Evolutionary conservation across 805 yeast genomes (phyloP).

Genomic region (Ogataea sp.): DNA sequence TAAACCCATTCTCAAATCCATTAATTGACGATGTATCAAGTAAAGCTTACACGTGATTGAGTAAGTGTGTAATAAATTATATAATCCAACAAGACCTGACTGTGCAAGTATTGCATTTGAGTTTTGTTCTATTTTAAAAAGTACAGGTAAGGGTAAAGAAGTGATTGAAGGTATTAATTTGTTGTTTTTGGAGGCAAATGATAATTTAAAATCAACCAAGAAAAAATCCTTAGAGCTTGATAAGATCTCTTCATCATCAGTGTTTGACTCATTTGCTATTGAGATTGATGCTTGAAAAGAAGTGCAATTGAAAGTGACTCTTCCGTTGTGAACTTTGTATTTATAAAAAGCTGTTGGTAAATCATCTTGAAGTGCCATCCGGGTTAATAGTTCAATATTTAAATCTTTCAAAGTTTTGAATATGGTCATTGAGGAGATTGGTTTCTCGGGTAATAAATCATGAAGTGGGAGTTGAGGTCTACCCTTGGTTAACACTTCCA

Average conservation of each 20-base stretch:
- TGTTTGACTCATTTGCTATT: slow-evolving; percentile 47
- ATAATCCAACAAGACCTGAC: slow-evolving; percentile 42
- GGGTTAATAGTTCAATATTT: slow-evolving; percentile 63
- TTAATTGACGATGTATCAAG: slow-evolving; percentile 49
- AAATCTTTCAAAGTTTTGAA: slow-evolving; percentile 57
- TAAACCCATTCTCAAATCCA: slow-evolving; percentile 36
- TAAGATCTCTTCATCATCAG: slow-evolving; percentile 26
- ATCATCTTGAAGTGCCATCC: slow-evolving; percentile 59
- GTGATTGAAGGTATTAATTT: slow-evolving; percentile 18
- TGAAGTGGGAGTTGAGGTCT: slow-evolving; percentile 67
- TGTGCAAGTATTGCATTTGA: slow-evolving; percentile 45
- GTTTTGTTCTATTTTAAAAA: slow-evolving; percentile 40
- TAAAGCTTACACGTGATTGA: slow-evolving; percentile 59
- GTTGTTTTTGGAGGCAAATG: slow-evolving; percentile 39
- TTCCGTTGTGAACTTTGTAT: slow-evolving; percentile 66
- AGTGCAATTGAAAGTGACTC: slow-evolving; percentile 56
- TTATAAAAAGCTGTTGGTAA: slow-evolving; percentile 60
- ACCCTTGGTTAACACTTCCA: slow-evolving; percentile 76
- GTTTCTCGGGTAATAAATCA: slow-evolving; percentile 40
- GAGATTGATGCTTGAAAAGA: slow-evolving; percentile 77
- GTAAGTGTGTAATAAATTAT: slow-evolving; percentile 49
- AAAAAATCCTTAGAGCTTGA: no score
- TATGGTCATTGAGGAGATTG: slow-evolving; percentile 47
- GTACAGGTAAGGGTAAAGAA: slow-evolving; percentile 23
- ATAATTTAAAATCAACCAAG: slow-evolving; percentile 67